Conservation (phyloP, 2,329 filamentous ascomycete genomes). For the Aspergillus chevalieri region DNA sequence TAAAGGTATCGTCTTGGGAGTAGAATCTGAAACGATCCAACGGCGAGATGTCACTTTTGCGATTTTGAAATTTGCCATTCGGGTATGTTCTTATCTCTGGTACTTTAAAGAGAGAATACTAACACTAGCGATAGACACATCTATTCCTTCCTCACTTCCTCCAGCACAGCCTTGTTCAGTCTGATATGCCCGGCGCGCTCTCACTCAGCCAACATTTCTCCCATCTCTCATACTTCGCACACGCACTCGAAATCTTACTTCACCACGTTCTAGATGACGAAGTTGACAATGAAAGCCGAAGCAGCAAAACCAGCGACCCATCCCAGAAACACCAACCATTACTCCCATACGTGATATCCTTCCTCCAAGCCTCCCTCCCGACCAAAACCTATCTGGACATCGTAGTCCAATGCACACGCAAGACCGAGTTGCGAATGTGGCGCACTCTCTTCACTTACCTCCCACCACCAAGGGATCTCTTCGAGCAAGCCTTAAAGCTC, state of each 20-base stretch:
- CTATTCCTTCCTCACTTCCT: slow-evolving; percentile 87
- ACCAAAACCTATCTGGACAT: slow-evolving; percentile 76
- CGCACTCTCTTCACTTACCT: slow-evolving; percentile 86
- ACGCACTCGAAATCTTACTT: slow-evolving; percentile 84
- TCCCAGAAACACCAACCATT: slow-evolving; percentile 26
- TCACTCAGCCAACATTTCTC: slow-evolving; percentile 80
- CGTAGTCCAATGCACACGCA: slow-evolving; percentile 91
- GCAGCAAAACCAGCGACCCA: slow-evolving; percentile 21
- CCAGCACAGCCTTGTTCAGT: slow-evolving; percentile 67
- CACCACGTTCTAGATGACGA: slow-evolving; percentile 94
- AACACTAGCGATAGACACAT: slow-evolving; percentile 62
- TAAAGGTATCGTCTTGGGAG: slow-evolving; percentile 82
- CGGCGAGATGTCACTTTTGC: slow-evolving; percentile 86
- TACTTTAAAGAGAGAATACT: slow-evolving; percentile 2
- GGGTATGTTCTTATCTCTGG: slow-evolving; percentile 52
- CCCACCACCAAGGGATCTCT: slow-evolving; percentile 82
- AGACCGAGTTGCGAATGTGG: slow-evolving; percentile 94
- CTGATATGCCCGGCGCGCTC: slow-evolving; percentile 73
- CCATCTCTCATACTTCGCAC: slow-evolving; percentile 82
- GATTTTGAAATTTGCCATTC: slow-evolving; percentile 78
- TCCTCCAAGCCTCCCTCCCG: slow-evolving; percentile 64
- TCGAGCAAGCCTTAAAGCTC: slow-evolving; percentile 81
- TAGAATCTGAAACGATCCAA: slow-evolving; percentile 91
- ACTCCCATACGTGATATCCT: slow-evolving; percentile 53
- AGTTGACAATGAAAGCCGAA: slow-evolving; percentile 58